Base-by-base conservation (phyloP, 2,329 filamentous ascomycete genomes). In the Aspergillus thermomutatus region DNA sequence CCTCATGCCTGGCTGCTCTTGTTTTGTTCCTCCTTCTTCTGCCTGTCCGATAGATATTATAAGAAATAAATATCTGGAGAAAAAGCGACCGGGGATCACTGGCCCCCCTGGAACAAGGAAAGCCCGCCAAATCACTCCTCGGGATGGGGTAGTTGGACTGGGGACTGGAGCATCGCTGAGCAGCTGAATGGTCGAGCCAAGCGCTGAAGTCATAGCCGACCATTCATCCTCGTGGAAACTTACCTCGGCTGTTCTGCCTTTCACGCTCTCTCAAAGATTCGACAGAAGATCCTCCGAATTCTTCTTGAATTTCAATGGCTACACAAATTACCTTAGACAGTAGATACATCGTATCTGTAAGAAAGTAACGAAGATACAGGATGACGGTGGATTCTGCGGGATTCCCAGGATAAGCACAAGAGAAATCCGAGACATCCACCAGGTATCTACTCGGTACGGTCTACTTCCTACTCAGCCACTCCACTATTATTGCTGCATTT, bases 141-240 rank as follows among this genome's bases (percentile, higher is more conserved):
- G 31, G 31, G 14, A 37, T 37, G 31, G 31, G 14, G 31, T 37
- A 37, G 31, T 34, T 37, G 10, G 23, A 10, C 10, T 46, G 23
- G 23, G 23, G 23, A 7, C 10, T 46, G 43, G 43, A 46, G 43
- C 41, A 46, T 23, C 7, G 43, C 21, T 25, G 43, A 46, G 21
- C 43, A 26, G 43, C 43, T 46, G 43, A 46, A 23, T 25, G 43
- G 43, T 11, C 19, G n/a, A 25, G 43, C 43, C 21, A 25, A 46
- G 19, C 9, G 19, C 14, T 3, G 43, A 2, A 46, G 19, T 46
- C 19, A 25, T 23, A 19, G 3, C 34, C 49, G 34, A 40, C 49
- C 49, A 25, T 23, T 37, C 25, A 31, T 10, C 25, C 25, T 28
- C 25, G 11, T n/a, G n/a, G 8, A 51, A n/a, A 52, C 87, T 87